Conservation (phyloP, 2,329 filamentous ascomycete genomes). For the Rhynchosporium graminicola region DNA sequence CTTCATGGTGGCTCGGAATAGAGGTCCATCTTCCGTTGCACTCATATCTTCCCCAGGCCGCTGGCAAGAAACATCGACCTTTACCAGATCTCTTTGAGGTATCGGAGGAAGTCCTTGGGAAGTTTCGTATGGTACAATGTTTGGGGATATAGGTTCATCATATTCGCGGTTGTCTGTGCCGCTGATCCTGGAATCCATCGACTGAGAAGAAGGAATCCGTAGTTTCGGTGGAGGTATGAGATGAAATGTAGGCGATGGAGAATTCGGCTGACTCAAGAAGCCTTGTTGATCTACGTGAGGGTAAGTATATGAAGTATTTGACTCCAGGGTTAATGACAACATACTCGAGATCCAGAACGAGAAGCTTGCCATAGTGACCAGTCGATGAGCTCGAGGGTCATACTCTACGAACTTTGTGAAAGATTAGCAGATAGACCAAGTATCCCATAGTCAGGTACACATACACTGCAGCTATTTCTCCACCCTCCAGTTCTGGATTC, state of each 20-base stretch:
- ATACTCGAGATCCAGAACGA: slow-evolving; percentile 91
- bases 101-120: slow-evolving; percentile 12
- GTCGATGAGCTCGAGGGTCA: slow-evolving; percentile 84
- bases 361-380: slow-evolving; percentile 88
- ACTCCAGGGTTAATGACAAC: slow-evolving; percentile 38
- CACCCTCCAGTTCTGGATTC: slow-evolving; percentile 84
- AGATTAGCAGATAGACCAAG: slow-evolving; percentile 26
- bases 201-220: slow-evolving; percentile 83
- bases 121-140: slow-evolving; percentile 45
- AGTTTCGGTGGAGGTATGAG: slow-evolving; percentile 73
- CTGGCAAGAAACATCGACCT: slow-evolving; percentile 84
- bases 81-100: slow-evolving; percentile 52
- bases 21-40: slow-evolving; percentile 84
- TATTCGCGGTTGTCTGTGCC: slow-evolving; percentile 58
- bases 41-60: slow-evolving; percentile 84
- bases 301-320: slow-evolving; percentile 25
- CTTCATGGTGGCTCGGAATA: slow-evolving; percentile 97
- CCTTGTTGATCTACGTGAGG: slow-evolving; percentile 31
- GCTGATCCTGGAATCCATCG: slow-evolving; percentile 79
- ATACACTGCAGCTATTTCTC: slow-evolving; percentile 90
- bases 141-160: slow-evolving; percentile 60
- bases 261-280: slow-evolving; percentile 58
- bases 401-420: slow-evolving; percentile 83
- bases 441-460: slow-evolving; percentile 35
- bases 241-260: slow-evolving; percentile 72